These are phyloP conservation scores for Acanthamoeba castellanii DNA, from an alignment of 208 protist species.

Conservation along the genomic window DNA sequence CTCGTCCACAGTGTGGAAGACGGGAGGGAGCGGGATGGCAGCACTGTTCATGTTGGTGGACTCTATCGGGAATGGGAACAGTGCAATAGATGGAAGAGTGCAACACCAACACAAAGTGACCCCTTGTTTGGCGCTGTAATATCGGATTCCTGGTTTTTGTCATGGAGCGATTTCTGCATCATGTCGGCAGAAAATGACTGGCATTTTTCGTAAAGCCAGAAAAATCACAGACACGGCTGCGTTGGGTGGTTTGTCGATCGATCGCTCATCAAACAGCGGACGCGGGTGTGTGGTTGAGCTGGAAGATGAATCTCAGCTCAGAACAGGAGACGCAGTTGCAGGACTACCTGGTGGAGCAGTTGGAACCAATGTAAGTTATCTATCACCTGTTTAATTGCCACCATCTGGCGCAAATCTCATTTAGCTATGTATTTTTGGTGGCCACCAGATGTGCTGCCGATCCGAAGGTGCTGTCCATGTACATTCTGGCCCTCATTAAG, in stretches of 20 bases:
- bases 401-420: background rate
- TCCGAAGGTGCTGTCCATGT: slow-evolving; percentile 40
- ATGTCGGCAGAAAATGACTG: background rate
- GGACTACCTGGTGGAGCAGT: background rate
- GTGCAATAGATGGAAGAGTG: background rate
- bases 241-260: no score
- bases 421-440: background rate
- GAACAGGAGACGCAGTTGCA: slow-evolving; percentile 47
- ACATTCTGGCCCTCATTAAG: slow-evolving; percentile 54
- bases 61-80: no score
- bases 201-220: background rate
- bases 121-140: background rate
- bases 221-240: background rate
- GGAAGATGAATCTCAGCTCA: slow-evolving; percentile 36
- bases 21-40: background rate
- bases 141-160: background rate
- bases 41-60: background rate
- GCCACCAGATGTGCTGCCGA: slow-evolving; percentile 56
- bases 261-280: background rate
- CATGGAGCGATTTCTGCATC: background rate
- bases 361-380: slow-evolving; percentile 59
- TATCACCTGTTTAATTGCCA: background rate
- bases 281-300: background rate
- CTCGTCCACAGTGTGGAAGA: slow-evolving; percentile 15
- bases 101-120: background rate